A percentile compares a stretch with the other conserved stretches of the same genome.
phyloP scores from a whole-genome alignment of 208 protist species.

The Trypanosoma congolense region DNA sequence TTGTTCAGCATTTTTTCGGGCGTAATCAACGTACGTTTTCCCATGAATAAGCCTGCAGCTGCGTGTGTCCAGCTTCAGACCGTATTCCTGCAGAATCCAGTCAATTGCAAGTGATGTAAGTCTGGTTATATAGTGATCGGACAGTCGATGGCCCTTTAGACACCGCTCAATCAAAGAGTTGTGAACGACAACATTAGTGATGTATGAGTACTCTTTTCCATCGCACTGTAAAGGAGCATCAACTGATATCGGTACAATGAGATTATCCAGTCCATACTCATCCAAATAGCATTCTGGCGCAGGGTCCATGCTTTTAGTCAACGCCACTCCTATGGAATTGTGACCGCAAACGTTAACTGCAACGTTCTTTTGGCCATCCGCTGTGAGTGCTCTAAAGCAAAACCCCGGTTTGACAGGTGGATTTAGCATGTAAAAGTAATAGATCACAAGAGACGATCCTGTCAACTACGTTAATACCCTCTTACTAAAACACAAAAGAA shows the following conservation, averaged over 20 bases:
- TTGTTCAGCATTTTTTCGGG: constrained; percentile 3
- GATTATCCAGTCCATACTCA: constrained; percentile 75
- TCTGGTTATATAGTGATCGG: constrained; percentile 54
- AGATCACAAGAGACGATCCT: too few relatives aligned
- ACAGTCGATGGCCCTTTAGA: constrained; percentile 30
- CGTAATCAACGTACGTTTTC: constrained; percentile 32
- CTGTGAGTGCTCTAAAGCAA: constrained; percentile 36
- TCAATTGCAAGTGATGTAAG: constrained; percentile 58
- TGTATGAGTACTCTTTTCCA: constrained; percentile 28
- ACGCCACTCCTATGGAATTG: constrained; percentile 50
- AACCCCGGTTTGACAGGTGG: constrained; percentile 23
- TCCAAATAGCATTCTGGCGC: constrained; percentile 62
- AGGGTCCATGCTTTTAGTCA: constrained; percentile 64
- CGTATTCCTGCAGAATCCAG: constrained; percentile 77
- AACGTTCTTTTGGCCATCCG: constrained; percentile 39
- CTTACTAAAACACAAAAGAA: too few relatives aligned
- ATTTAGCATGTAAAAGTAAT: background rate
- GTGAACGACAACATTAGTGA: constrained; percentile 81
- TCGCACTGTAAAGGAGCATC: constrained; percentile 28
- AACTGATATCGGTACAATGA: constrained; percentile 84
- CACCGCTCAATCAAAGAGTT: constrained; percentile 48
- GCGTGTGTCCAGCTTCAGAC: constrained; percentile 34
- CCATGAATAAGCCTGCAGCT: constrained; percentile 39
- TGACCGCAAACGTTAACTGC: constrained; percentile 83
- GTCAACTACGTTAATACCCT: too few relatives aligned